phyloP scores from a whole-genome alignment of 352 stramenopile genomes.

The Phytopythium oedochilum region DNA sequence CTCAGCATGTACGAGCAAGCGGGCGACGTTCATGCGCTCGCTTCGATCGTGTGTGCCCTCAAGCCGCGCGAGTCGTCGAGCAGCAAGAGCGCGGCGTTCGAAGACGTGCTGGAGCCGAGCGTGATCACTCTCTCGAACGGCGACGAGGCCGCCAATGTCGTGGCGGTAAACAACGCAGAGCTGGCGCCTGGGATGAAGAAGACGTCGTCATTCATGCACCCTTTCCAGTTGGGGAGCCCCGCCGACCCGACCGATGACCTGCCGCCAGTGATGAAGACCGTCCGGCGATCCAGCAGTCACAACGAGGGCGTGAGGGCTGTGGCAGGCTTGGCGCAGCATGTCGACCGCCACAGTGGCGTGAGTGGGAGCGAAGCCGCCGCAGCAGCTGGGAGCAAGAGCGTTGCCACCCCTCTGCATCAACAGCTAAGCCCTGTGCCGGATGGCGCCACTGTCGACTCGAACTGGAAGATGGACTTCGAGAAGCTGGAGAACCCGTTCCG shows the following conservation, averaged over 20 bases:
- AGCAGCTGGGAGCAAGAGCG: neutral
- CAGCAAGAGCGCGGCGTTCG: neutral
- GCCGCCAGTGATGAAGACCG: conserved; percentile 41
- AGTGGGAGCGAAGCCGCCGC: neutral
- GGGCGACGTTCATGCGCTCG: conserved; percentile 68
- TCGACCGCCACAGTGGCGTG: neutral
- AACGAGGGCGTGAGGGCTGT: conserved; percentile 21
- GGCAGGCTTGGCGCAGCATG: neutral
- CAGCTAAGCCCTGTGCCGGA: conserved; percentile 15
- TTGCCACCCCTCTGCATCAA: conserved; percentile 13
- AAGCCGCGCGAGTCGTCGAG: conserved; percentile 19
- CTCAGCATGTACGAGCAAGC: conserved; percentile 76
- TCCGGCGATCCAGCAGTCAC: conserved; percentile 61
- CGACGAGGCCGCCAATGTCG: neutral
- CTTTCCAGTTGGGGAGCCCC: conserved; percentile 18
- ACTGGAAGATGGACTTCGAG: conserved; percentile 71
- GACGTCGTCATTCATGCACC: conserved; percentile 29
- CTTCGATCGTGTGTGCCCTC: conserved; percentile 74
- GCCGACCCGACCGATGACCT: conserved; percentile 24
- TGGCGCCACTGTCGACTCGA: neutral
- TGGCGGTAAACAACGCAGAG: neutral
- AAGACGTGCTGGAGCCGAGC: neutral
- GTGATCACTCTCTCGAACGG: neutral
- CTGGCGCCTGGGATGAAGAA: conserved; percentile 1
- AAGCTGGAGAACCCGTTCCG: conserved; percentile 69